Evolutionary conservation across 805 yeast species (phyloP), one percentile per base, ranked within the genome.

Genomic region (Suhomyces prunicola): DNA sequence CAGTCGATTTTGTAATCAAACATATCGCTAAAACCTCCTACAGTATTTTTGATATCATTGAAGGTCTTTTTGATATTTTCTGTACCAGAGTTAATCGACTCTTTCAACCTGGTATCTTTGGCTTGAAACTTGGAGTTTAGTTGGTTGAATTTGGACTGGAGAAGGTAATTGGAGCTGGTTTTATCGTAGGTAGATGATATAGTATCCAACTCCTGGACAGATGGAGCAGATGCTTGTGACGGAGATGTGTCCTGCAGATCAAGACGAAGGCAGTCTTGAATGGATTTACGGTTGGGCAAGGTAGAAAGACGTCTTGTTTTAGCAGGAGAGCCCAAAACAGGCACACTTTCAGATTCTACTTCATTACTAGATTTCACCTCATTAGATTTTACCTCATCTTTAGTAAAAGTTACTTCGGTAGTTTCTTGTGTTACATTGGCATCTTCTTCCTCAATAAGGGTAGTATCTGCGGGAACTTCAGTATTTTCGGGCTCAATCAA

Each of bases 131-230:
- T 82, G 50, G 76, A 75, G 52, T 78, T 75, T 47, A 87, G 81
- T 47, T 82, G 84, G 56, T 79, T 78, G 48, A 80, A 79, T 55
- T 90, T 79, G 47, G 84, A 78, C 46, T 84, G 77, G 36, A 89
- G 73, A 55, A 90, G 73, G 63, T 82, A 87, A 56, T 83, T 69
- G 23, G 66, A 56, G 27, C 60, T 54, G 27, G 55, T 19, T 42
- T 56, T 57, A 51, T 59, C 62, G 52, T 66, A 64, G 6, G 66
- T 60, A 5, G 53, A 22, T 7, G 61, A 60, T 24, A 66, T 59
- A 2, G 49, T 47, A 26, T 58, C 53, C 50, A 59, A 54, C 23
- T 51, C 53, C 26, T 56, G 50, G 19, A 55, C 31, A 5, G 56
- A 46, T 8, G 48, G 52, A 19, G 41, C 36, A 35, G 48, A 53